These are phyloP conservation scores for Aspergillus brunneoviolaceus DNA, from an alignment of 2,329 filamentous ascomycete species.

Conservation along the genomic window DNA sequence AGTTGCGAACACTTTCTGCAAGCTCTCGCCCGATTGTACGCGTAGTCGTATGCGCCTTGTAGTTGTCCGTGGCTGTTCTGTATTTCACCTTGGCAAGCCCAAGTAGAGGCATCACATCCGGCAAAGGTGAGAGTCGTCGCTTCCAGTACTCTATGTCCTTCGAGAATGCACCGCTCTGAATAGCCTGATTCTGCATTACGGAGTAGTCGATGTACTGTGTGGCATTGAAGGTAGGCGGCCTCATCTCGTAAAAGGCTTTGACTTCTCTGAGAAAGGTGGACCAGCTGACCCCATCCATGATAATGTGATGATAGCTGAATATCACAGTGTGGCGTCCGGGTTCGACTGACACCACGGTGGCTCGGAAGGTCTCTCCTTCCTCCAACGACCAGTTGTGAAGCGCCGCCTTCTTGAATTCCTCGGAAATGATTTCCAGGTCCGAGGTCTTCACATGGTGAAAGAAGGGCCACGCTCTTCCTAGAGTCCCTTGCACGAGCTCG, in stretches of 20 bases:
- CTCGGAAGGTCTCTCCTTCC: background rate
- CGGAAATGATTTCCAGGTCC: background rate
- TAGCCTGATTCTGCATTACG: background rate
- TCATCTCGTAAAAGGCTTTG: background rate
- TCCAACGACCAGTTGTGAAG: background rate
- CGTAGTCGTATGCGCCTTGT: background rate
- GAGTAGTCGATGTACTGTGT: slow-evolving; percentile 9
- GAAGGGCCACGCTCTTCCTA: background rate
- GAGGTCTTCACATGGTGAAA: background rate
- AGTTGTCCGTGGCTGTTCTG: background rate
- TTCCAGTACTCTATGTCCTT: slow-evolving; percentile 9
- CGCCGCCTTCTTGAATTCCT: background rate
- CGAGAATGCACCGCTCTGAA: background rate
- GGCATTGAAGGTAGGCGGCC: background rate
- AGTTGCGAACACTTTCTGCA: background rate
- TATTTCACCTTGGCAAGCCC: background rate
- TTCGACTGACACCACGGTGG: background rate
- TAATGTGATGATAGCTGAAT: slow-evolving; percentile 17
- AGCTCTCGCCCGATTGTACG: background rate
- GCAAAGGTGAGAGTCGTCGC: background rate
- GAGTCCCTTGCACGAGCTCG: background rate
- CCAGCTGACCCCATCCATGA: slow-evolving; percentile 16
- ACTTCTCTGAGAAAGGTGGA: background rate
- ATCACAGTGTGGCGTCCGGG: slow-evolving; percentile 1
- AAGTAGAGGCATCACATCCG: slow-evolving; percentile 3